Conservation (phyloP, 2,329 filamentous ascomycete species). For the Aspergillus candidus region DNA sequence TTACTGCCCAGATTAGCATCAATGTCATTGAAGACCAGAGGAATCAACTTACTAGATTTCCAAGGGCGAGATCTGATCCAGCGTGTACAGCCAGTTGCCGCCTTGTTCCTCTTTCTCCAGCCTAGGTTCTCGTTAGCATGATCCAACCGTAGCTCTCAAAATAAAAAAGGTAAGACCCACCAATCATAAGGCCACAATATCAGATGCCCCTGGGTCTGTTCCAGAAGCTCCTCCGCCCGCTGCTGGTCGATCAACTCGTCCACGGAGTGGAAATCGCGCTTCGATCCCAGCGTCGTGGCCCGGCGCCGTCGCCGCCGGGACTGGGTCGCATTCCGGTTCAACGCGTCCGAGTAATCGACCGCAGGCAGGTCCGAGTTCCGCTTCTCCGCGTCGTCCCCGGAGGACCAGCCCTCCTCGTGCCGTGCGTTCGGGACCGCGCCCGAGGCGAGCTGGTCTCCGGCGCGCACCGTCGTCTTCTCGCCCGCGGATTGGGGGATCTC, state of each 20-base stretch:
- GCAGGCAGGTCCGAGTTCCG: slow-evolving; percentile 24
- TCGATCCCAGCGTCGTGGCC: slow-evolving; percentile 42
- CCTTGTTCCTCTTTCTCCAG: slow-evolving; percentile 83
- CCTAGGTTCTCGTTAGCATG: slow-evolving; percentile 37
- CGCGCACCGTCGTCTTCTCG: slow-evolving; percentile 41
- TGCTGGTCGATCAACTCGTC: slow-evolving; percentile 71
- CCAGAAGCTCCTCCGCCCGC: slow-evolving; percentile 76
- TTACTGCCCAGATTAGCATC: slow-evolving; percentile 23
- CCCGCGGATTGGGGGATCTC: slow-evolving; percentile 29
- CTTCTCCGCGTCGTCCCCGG: slow-evolving; percentile 28
- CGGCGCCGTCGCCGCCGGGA: slow-evolving; percentile 37
- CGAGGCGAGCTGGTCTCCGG: slow-evolving; percentile 22
- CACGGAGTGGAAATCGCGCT: slow-evolving; percentile 44
- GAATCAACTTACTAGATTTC: slow-evolving; percentile 67
- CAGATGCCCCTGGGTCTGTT: slow-evolving; percentile 77
- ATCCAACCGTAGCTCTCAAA: slow-evolving; percentile 5
- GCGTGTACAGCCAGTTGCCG: slow-evolving; percentile 93
- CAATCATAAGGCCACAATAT: slow-evolving; percentile 96
- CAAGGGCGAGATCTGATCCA: slow-evolving; percentile 90
- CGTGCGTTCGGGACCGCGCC: slow-evolving; percentile 19
- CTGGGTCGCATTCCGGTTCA: slow-evolving; percentile 33
- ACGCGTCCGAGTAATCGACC: slow-evolving; percentile 37
- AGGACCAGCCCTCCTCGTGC: slow-evolving; percentile 19
- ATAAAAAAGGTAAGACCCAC: slow-evolving; percentile 35
- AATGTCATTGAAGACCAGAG: background rate